Evolutionary conservation across 2,329 filamentous ascomycete species (phyloP).

Genomic region (Cladosporium cucumerinum): DNA sequence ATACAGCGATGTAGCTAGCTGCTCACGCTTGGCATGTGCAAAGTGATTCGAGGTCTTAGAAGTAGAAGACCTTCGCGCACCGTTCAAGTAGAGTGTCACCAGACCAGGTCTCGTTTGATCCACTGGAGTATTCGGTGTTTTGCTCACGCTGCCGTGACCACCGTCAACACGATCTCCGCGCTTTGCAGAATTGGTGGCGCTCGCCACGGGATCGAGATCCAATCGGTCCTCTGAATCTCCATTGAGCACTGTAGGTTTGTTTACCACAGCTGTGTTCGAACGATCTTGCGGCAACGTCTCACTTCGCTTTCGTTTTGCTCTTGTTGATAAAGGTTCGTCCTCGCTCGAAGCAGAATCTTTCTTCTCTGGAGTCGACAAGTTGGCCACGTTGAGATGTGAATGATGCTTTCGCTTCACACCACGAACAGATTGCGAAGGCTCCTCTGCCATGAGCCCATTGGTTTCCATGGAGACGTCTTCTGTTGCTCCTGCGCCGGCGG

Average conservation of each 20-base stretch:
- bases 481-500: not conserved
- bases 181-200: not conserved
- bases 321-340: conserved; percentile 11
- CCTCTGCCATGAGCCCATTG: not conserved
- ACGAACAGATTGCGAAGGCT: not conserved
- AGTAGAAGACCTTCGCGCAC: not conserved
- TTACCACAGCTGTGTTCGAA: not conserved
- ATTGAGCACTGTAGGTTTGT: not conserved
- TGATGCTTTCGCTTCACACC: not conserved
- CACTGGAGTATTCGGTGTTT: not conserved
- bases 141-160: not conserved
- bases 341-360: not conserved
- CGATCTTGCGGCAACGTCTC: not conserved
- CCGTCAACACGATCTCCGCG: not conserved
- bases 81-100: not conserved
- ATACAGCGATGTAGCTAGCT: conserved; percentile 21
- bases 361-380: not conserved
- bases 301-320: not conserved
- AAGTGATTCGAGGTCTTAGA: not conserved
- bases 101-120: not conserved
- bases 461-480: not conserved
- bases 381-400: not conserved
- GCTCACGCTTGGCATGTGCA: not conserved
- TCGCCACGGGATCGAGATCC: not conserved
- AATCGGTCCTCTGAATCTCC: not conserved